A percentile compares a stretch with the other conserved stretches of the same genome.
phyloP scores from a whole-genome alignment of 306 rosid species.

The Ormosia emarginata region DNA sequence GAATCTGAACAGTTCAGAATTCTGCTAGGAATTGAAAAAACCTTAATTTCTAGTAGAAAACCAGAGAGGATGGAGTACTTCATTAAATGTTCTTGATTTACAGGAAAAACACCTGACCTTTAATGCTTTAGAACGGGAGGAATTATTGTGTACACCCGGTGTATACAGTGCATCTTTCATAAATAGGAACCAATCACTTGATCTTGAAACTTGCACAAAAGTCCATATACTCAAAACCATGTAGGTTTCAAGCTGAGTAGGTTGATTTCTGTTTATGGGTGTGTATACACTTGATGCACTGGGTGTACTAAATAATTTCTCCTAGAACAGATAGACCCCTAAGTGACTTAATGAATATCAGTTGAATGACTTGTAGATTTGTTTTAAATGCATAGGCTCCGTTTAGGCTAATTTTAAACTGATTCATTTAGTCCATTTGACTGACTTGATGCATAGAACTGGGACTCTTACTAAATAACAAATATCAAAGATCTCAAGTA shows the following conservation, averaged over 20 bases:
- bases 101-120: neutral
- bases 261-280: neutral
- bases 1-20: neutral
- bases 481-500: too few relatives aligned
- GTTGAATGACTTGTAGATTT: too few relatives aligned
- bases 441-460: too few relatives aligned
- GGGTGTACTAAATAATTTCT: neutral
- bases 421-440: too few relatives aligned
- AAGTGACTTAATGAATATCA: too few relatives aligned
- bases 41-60: neutral
- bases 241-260: neutral
- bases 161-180: too few relatives aligned
- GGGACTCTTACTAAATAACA: too few relatives aligned
- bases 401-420: too few relatives aligned
- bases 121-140: neutral
- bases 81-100: neutral
- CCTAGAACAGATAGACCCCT: neutral
- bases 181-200: neutral
- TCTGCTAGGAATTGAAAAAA: neutral
- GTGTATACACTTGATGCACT: neutral
- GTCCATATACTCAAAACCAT: neutral
- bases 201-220: neutral
- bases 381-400: too few relatives aligned
- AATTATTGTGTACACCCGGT: neutral
- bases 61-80: neutral